Conservation (phyloP, 1,139 yeast species). For the Blastobotrys apis region DNA sequence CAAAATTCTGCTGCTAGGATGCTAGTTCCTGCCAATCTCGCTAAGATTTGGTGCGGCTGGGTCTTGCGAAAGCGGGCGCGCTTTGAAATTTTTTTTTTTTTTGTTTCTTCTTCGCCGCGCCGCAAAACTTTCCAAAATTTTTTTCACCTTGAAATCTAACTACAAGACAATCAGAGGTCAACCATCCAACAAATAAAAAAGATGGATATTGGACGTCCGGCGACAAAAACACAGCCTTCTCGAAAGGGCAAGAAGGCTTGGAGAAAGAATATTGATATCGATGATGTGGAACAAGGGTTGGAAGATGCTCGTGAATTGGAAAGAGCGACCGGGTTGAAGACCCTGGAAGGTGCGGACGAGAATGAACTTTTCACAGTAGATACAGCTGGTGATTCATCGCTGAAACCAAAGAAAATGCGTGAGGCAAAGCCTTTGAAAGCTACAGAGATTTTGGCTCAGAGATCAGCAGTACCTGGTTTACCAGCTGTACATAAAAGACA, state of each 20-base stretch:
- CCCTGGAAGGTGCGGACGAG: conserved; percentile 21
- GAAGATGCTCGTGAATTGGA: conserved; percentile 67
- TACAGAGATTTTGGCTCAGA: conserved; percentile 66
- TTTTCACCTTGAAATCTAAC: too few relatives aligned
- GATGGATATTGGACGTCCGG: conserved; percentile 34
- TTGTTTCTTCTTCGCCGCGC: too few relatives aligned
- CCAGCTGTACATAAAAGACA: conserved; percentile 38
- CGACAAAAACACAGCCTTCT: conserved; percentile 53
- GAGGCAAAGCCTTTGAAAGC: conserved; percentile 50
- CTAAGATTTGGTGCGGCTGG: too few relatives aligned
- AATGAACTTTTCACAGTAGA: conserved; percentile 68
- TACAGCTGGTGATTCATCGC: conserved; percentile 52
- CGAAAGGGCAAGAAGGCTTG: conserved; percentile 93
- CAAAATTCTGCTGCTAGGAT: too few relatives aligned
- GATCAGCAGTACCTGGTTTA: conserved; percentile 76
- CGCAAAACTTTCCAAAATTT: too few relatives aligned
- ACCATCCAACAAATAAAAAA: too few relatives aligned
- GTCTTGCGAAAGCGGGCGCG: too few relatives aligned
- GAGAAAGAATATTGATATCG: conserved; percentile 90
- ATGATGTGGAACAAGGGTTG: conserved; percentile 67
- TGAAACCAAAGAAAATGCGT: conserved; percentile 36
- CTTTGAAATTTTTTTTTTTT: too few relatives aligned
- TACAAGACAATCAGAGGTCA: too few relatives aligned
- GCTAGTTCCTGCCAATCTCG: too few relatives aligned
- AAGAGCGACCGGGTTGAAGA: conserved; percentile 36